Conservation (phyloP, 1,284 basidiomycete species). For the Afroboletus lepidellus region DNA sequence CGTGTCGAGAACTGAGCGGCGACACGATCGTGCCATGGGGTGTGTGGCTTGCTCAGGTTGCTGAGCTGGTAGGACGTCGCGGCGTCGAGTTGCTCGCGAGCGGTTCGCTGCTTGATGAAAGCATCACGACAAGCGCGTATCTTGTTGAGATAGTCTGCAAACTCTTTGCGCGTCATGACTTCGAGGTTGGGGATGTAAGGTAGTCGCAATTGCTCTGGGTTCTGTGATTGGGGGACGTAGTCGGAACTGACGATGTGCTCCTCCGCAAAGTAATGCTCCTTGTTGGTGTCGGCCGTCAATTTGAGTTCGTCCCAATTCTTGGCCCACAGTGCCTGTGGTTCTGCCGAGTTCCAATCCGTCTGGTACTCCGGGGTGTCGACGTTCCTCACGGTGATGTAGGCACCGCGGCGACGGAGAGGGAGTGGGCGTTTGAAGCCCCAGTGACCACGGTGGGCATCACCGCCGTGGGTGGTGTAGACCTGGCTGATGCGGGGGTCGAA, state of each 20-base stretch:
- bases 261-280: slow-evolving; percentile 6
- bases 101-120: slow-evolving; percentile 46
- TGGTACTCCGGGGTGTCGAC: slow-evolving; percentile 72
- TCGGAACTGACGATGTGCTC: slow-evolving; percentile 32
- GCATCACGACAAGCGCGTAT: slow-evolving; percentile 49
- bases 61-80: slow-evolving; percentile 35
- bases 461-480: slow-evolving; percentile 66
- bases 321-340: slow-evolving; percentile 61
- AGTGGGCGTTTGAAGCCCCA: slow-evolving; percentile 80
- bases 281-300: slow-evolving; percentile 35
- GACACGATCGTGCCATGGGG: slow-evolving; percentile 35
- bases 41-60: slow-evolving; percentile 28
- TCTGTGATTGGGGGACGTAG: slow-evolving; percentile 12
- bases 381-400: slow-evolving; percentile 55
- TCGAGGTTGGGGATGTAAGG: slow-evolving; percentile 44
- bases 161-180: slow-evolving; percentile 49
- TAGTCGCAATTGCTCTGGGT: slow-evolving; percentile 17
- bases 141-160: slow-evolving; percentile 56
- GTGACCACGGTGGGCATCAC: slow-evolving; percentile 69
- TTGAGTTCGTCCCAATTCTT: slow-evolving; percentile 65
- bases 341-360: slow-evolving; percentile 70
- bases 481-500: slow-evolving; percentile 73
- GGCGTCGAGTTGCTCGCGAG: slow-evolving; percentile 20
- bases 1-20: slow-evolving; percentile 36
- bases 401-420: slow-evolving; percentile 57